Conservation (phyloP, 768 basidiomycete genomes). For the Tricholoma sp. region DNA sequence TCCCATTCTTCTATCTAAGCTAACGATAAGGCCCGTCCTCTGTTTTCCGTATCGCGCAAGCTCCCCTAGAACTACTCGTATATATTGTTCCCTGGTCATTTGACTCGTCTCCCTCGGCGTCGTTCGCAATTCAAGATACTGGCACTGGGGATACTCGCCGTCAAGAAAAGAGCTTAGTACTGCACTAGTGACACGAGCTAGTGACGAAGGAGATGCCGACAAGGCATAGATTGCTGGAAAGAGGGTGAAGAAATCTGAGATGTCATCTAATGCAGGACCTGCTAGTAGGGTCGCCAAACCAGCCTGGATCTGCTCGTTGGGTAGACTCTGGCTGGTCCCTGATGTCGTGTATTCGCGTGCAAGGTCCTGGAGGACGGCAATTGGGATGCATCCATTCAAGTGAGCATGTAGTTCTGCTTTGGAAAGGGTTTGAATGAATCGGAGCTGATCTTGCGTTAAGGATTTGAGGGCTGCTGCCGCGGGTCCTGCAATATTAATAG, state of each 20-base stretch:
- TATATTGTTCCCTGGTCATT: constrained; percentile 59
- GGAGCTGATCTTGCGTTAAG: constrained; percentile 43
- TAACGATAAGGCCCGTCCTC: constrained; percentile 61
- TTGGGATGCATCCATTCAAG: constrained; percentile 79
- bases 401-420: constrained; percentile 89
- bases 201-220: constrained; percentile 53
- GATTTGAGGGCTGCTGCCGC: constrained; percentile 50
- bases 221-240: constrained; percentile 80
- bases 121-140: constrained; percentile 79
- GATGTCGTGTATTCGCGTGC: constrained; percentile 36
- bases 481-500: constrained; percentile 29
- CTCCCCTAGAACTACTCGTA: constrained; percentile 61
- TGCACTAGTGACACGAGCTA: constrained; percentile 54
- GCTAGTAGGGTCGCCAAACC: constrained; percentile 34
- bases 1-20: constrained; percentile 70
- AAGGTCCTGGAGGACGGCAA: constrained; percentile 56
- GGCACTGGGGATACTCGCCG: constrained; percentile 45
- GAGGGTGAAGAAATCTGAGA: constrained; percentile 69
- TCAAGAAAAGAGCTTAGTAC: constrained; percentile 64
- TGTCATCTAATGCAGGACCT: constrained; percentile 42
- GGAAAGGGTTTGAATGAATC: constrained; percentile 59
- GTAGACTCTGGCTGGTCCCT: constrained; percentile 6
- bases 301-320: constrained; percentile 23
- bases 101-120: constrained; percentile 57
- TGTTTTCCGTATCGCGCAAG: constrained; percentile 50